Evolutionary conservation across 2,329 filamentous ascomycete genomes (phyloP).

Genomic region (Pseudogymnoascus sp.): DNA sequence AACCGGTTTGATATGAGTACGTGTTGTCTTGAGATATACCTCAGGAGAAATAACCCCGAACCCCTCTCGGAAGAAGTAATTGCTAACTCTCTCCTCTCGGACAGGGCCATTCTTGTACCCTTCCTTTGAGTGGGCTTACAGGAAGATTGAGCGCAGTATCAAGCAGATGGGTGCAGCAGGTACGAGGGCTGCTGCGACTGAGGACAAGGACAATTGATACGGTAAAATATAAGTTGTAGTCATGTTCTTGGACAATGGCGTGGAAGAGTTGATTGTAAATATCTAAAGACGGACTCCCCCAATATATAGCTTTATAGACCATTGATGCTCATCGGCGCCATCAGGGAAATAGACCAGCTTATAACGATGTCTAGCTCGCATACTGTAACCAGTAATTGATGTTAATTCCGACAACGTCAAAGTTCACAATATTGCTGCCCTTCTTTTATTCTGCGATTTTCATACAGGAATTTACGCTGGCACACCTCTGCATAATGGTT

Average conservation of each 20-base stretch:
- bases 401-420: neutral
- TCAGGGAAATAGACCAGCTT: neutral
- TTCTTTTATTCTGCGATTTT: neutral
- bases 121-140: conserved; percentile 30
- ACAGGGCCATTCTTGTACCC: conserved; percentile 49
- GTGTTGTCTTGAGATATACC: conserved; percentile 33
- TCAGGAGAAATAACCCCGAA: neutral
- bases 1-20: conserved; percentile 53
- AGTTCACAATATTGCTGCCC: neutral
- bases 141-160: conserved; percentile 42
- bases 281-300: neutral
- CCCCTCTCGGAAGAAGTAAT: neutral
- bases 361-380: neutral
- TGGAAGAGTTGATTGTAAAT: neutral
- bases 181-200: conserved; percentile 9
- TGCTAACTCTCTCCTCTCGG: neutral
- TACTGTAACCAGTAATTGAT: neutral
- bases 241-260: neutral
- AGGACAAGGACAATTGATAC: conserved; percentile 10
- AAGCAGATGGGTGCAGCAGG: conserved; percentile 35
- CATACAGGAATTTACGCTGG: neutral
- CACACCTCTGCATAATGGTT: neutral
- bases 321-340: neutral
- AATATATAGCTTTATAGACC: neutral
- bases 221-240: neutral